A percentile compares a stretch with the other conserved stretches of the same genome.
Evolutionary conservation across 1,284 basidiomycete genomes (phyloP).

Genomic region (Trametes versicolor): DNA sequence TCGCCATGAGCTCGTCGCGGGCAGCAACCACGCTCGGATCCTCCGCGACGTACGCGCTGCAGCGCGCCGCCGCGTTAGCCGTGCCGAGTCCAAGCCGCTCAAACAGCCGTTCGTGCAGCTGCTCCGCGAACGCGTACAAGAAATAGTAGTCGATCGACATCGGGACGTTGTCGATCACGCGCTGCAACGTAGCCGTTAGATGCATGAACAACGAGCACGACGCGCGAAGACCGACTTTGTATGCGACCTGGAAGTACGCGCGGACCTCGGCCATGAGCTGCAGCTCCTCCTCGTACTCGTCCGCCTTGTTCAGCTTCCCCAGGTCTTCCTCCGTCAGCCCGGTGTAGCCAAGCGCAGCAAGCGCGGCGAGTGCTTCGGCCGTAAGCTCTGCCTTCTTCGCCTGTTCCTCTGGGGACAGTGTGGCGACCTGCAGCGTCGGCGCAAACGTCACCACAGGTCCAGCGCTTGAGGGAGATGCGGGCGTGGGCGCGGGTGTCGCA

Average conservation of each 20-base stretch:
- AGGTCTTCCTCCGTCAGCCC: constrained; percentile 47
- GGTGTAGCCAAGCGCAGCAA: constrained; percentile 37
- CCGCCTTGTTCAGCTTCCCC: constrained; percentile 47
- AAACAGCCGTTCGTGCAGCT: constrained; percentile 50
- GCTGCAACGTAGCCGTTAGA: constrained; percentile 40
- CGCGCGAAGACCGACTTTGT: constrained; percentile 47
- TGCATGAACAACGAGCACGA: background rate
- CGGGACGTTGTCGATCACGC: constrained; percentile 58
- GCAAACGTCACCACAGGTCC: background rate
- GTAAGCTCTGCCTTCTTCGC: constrained; percentile 21
- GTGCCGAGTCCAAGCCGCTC: constrained; percentile 51
- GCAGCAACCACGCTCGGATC: constrained; percentile 47
- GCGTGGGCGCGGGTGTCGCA: background rate
- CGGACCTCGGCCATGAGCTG: constrained; percentile 59
- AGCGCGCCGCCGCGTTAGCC: constrained; percentile 46
- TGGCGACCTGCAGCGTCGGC: background rate
- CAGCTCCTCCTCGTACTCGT: constrained; percentile 56
- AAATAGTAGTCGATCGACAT: constrained; percentile 55
- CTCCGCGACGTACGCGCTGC: constrained; percentile 52
- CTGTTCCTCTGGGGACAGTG: background rate
- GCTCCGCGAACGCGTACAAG: constrained; percentile 48
- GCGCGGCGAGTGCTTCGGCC: constrained; percentile 41
- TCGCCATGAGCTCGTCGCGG: constrained; percentile 48
- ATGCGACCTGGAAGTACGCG: constrained; percentile 59
- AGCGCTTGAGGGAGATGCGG: background rate